A percentile compares a stretch with the other conserved stretches of the same genome.
These are phyloP conservation scores for Aspergillus mulundensis DNA, from an alignment of 495 filamentous ascomycete species.

Conservation along the genomic window DNA sequence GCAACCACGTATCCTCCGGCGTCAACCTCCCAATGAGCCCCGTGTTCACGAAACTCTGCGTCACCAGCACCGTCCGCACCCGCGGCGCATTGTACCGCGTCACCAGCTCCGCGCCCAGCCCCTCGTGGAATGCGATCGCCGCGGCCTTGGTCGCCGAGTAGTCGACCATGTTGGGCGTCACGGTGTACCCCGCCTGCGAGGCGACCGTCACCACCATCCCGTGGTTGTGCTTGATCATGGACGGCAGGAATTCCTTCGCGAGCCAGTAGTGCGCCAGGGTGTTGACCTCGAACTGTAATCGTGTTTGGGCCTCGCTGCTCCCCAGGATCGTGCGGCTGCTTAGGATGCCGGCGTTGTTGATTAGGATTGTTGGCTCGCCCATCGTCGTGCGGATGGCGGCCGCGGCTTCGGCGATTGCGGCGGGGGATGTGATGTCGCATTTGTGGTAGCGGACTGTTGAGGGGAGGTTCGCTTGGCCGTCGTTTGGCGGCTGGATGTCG, in stretches of 20 bases:
- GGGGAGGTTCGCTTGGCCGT: constrained; percentile 31
- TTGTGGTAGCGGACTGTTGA: constrained; percentile 57
- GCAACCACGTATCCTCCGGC: constrained; percentile 50
- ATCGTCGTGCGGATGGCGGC: constrained; percentile 47
- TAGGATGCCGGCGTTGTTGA: constrained; percentile 72
- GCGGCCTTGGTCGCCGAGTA: constrained; percentile 68
- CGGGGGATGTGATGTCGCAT: constrained; percentile 58
- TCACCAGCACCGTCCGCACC: constrained; percentile 63
- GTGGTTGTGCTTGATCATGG: constrained; percentile 60
- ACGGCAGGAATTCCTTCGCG: constrained; percentile 61
- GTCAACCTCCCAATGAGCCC: constrained; percentile 56
- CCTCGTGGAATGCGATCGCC: constrained; percentile 64
- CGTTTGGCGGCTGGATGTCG: constrained; percentile 62
- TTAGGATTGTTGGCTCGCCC: constrained; percentile 64
- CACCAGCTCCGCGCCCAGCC: constrained; percentile 57
- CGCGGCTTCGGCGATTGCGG: constrained; percentile 44
- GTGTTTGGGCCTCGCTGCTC: constrained; percentile 50
- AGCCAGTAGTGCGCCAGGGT: constrained; percentile 64
- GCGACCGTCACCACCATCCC: constrained; percentile 74
- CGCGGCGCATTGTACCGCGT: constrained; percentile 58
- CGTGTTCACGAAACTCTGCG: constrained; percentile 61
- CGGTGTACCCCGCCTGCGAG: constrained; percentile 55
- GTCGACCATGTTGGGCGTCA: constrained; percentile 62
- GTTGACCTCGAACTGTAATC: constrained; percentile 70
- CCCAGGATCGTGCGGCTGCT: constrained; percentile 58